phyloP scores from a whole-genome alignment of 495 filamentous ascomycete species.

The Penicillium cosmopolitanum region DNA sequence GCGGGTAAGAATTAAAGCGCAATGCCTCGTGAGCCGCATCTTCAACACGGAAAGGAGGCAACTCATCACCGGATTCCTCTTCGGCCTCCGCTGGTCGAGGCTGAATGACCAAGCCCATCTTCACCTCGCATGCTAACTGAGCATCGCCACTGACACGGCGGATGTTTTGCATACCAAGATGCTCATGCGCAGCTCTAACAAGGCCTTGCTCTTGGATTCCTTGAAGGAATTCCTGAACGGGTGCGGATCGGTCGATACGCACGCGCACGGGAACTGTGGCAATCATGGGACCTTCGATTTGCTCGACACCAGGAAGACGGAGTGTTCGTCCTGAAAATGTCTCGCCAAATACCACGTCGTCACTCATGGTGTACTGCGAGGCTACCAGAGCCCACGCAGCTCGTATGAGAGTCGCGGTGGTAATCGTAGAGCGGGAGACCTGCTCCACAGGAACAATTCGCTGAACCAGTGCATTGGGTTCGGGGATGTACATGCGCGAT shows the following conservation, averaged over 20 bases:
- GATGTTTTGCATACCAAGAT: conserved; percentile 20
- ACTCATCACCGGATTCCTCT: conserved; percentile 2
- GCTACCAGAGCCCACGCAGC: conserved; percentile 56
- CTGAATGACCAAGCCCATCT: conserved; percentile 16
- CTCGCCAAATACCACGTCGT: conserved; percentile 54
- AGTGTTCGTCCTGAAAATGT: conserved; percentile 46
- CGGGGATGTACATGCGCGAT: conserved; percentile 48
- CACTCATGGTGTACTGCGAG: conserved; percentile 42
- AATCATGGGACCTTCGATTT: conserved; percentile 36
- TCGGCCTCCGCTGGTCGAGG: conserved; percentile 6
- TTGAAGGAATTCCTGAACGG: conserved; percentile 16
- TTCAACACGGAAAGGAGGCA: conserved; percentile 10
- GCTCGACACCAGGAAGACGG: conserved; percentile 36
- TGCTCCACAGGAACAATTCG: conserved; percentile 43
- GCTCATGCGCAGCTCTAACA: conserved; percentile 10
- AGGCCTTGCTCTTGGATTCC: conserved; percentile 10
- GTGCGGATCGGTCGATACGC: conserved; percentile 14
- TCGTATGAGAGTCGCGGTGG: conserved; percentile 54
- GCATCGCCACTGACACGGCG: conserved; percentile 13
- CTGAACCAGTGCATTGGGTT: conserved; percentile 49
- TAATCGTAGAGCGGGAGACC: conserved; percentile 35
- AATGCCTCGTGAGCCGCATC: conserved; percentile 16
- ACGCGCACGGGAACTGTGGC: conserved; percentile 61
- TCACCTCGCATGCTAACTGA: conserved; percentile 15
- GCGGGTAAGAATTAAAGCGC: conserved; percentile 16